Evolutionary conservation across 192 early-diverging fungal genomes (phyloP), one percentile per base, ranked within the genome.

Genomic region (Linnemannia exigua): DNA sequence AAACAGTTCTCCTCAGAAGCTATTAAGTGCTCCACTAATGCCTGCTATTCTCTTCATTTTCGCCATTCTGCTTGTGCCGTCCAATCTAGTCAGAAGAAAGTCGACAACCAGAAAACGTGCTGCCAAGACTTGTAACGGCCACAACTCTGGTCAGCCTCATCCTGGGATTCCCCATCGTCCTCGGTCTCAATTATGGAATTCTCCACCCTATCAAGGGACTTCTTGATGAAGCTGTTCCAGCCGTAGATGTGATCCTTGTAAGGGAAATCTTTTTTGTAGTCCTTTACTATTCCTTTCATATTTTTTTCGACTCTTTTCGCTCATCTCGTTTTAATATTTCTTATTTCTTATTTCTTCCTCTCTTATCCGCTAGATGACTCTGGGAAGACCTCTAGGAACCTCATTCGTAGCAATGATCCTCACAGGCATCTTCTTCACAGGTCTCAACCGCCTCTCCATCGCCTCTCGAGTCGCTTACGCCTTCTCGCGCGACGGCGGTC

Each of bases 171-270:
- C 82, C 77, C 3, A 33, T 84, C 11, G 35, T 84, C 54, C 37
- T 84, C 33, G 77, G 51, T 3, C 73, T 84, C 41, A 79, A 79
- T 52, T 84, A 79, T 70, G 67, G 63, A 6, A 58, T 76, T n/a
- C 36, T 66, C 66, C 79, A 79, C 46, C 77, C 82, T 19, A 84
- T 84, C 67, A 84, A 79, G n/a, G 82, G 82, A 19, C 73, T 84
- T 33, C 33, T 84, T 51, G 77, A 79, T 22, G 82, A 84, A 11
- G 4, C 50, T 2, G 68, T 84, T 28, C 82, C 82, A 33, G 72
- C 52, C 15, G 77, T 79, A 44, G 48, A 67, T 0, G 54, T 79
- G 9, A 48, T 82, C 31, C 36, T 82, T 22, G 80, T 82, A 76
- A 47, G 69, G 22, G 35, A n/a, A n/a, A n/a, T n/a, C n/a, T n/a